These are phyloP conservation scores for Symbiodinium natans DNA, from an alignment of 73 alveolate genomes.

Conservation along the genomic window DNA sequence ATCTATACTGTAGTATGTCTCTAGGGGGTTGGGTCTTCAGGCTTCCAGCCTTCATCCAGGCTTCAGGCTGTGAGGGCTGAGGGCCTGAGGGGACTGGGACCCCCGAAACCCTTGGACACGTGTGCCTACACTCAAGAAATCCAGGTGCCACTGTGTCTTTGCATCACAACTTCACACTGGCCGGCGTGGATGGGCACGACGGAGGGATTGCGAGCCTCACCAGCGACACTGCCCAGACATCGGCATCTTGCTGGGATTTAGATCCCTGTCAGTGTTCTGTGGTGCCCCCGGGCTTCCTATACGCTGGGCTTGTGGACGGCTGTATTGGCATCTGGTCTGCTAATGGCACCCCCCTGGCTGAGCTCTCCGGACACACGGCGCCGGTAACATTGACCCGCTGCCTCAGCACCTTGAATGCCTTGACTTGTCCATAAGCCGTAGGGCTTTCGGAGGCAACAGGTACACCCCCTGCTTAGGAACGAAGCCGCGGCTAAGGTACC, in stretches of 20 bases:
- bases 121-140: too few relatives aligned
- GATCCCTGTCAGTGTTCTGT: not conserved
- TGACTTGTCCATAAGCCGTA: not conserved
- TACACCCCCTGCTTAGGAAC: too few relatives aligned
- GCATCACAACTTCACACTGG: not conserved
- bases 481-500: not conserved
- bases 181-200: not conserved
- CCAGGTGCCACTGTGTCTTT: not conserved
- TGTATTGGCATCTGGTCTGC: constrained; percentile 24
- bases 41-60: too few relatives aligned
- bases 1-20: too few relatives aligned
- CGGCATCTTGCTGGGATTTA: constrained; percentile 43
- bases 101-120: too few relatives aligned
- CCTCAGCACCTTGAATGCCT: not conserved
- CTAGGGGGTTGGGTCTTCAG: too few relatives aligned
- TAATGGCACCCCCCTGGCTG: not conserved
- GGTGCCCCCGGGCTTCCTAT: constrained; percentile 33
- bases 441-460: not conserved
- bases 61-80: too few relatives aligned
- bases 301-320: constrained; percentile 46
- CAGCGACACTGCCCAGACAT: constrained; percentile 27
- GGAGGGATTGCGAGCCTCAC: constrained; percentile 26
- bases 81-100: too few relatives aligned
- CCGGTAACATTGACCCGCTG: constrained; percentile 15
- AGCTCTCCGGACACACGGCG: constrained; percentile 26